Evolutionary conservation across 805 yeast genomes (phyloP).

Genomic region (Kazachstania psychrophila): DNA sequence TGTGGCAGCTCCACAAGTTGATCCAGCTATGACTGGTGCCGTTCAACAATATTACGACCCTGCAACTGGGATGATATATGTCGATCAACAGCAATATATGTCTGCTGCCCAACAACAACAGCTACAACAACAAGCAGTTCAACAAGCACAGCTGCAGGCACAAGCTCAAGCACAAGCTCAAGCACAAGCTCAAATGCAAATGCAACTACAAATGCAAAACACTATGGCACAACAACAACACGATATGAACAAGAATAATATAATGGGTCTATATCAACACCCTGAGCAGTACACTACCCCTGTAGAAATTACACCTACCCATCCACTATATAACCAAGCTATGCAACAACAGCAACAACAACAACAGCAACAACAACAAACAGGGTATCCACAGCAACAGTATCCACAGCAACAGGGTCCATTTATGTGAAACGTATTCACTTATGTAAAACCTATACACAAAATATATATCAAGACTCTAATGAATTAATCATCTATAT

Average conservation of each 20-base stretch:
- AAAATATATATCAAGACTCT: no score
- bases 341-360: slow-evolving; percentile 22
- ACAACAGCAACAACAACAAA: slow-evolving; percentile 16
- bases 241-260: slow-evolving; percentile 16
- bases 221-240: slow-evolving; percentile 8
- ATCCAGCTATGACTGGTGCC: slow-evolving; percentile 20
- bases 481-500: no score
- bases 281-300: slow-evolving; percentile 26
- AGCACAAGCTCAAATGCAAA: slow-evolving; percentile 10
- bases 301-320: slow-evolving; percentile 21
- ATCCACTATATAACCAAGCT: slow-evolving; percentile 25
- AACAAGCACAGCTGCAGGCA: slow-evolving; percentile 7
- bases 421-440: no score
- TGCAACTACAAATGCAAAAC: slow-evolving; percentile 7
- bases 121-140: slow-evolving; percentile 19
- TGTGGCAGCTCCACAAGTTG: slow-evolving; percentile 17
- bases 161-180: slow-evolving; percentile 7
- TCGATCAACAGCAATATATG: slow-evolving; percentile 55
- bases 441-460: no score
- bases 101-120: slow-evolving; percentile 17
- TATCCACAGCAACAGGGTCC: not conserved
- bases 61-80: slow-evolving; percentile 56
- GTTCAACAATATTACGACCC: slow-evolving; percentile 66
- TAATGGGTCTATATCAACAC: slow-evolving; percentile 23
- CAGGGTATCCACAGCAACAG: not conserved